A percentile compares a stretch with the other conserved stretches of the same genome.
Conservation (phyloP, 129 eudicot genomes). For the Cynara cardunculus region DNA sequence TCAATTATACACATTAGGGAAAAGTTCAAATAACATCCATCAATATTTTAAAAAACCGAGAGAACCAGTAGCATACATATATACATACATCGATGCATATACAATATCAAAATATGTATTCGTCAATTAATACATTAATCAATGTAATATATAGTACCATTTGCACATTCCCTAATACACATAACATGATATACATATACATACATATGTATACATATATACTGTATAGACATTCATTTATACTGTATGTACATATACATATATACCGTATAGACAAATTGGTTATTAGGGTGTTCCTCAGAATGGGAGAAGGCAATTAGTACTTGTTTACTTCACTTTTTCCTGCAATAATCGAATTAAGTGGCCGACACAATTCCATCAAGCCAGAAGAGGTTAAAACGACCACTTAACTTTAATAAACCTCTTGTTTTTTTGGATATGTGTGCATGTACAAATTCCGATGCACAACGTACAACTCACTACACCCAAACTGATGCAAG, state of each 20-base stretch:
- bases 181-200: no score
- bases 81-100: neutral
- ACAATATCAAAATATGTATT: neutral
- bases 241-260: no score
- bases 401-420: neutral
- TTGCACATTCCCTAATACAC: no score
- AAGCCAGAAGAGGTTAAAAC: conserved; percentile 16
- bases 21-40: no score
- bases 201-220: no score
- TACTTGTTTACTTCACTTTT: conserved; percentile 8
- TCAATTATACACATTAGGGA: no score
- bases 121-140: neutral
- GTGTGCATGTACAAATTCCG: conserved; percentile 12
- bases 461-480: conserved; percentile 9
- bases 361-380: conserved; percentile 31
- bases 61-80: no score
- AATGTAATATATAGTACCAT: neutral
- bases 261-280: no score
- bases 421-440: neutral
- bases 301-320: no score
- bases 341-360: conserved; percentile 1
- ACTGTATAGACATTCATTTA: no score
- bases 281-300: no score
- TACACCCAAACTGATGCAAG: neutral
- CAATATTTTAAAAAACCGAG: no score